Conservation (phyloP, 352 stramenopile species). For the Phytophthora multivora region DNA sequence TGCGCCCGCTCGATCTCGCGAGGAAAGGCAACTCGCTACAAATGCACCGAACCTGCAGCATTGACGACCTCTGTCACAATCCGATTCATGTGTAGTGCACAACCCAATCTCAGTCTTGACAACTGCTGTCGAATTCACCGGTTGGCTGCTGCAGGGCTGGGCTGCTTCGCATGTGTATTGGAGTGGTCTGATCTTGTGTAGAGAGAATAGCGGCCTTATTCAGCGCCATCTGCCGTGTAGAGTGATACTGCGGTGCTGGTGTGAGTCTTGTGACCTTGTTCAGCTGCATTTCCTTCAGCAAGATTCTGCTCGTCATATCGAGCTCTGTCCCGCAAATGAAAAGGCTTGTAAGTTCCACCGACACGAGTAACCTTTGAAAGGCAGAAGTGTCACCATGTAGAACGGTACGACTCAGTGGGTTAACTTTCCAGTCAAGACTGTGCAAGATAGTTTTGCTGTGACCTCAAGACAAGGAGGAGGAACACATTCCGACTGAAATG, state of each 20-base stretch:
- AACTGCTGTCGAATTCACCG: background rate
- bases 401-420: too few relatives aligned
- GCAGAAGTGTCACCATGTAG: too few relatives aligned
- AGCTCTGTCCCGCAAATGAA: background rate
- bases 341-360: too few relatives aligned
- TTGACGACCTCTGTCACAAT: constrained; percentile 1
- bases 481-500: too few relatives aligned
- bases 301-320: background rate
- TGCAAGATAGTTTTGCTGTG: too few relatives aligned
- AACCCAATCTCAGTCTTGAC: too few relatives aligned
- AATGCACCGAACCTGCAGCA: background rate
- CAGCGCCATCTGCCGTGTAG: background rate
- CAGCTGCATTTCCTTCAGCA: background rate
- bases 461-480: too few relatives aligned
- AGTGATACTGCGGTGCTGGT: background rate
- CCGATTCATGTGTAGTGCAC: too few relatives aligned
- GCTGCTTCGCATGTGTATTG: too few relatives aligned
- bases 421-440: too few relatives aligned
- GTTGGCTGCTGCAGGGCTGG: background rate
- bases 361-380: too few relatives aligned
- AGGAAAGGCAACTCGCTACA: constrained; percentile 4
- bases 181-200: too few relatives aligned
- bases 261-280: background rate
- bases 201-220: background rate
- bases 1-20: constrained; percentile 4